phyloP scores from a whole-genome alignment of 1,284 basidiomycete species.

The Rhizoctonia solani region DNA sequence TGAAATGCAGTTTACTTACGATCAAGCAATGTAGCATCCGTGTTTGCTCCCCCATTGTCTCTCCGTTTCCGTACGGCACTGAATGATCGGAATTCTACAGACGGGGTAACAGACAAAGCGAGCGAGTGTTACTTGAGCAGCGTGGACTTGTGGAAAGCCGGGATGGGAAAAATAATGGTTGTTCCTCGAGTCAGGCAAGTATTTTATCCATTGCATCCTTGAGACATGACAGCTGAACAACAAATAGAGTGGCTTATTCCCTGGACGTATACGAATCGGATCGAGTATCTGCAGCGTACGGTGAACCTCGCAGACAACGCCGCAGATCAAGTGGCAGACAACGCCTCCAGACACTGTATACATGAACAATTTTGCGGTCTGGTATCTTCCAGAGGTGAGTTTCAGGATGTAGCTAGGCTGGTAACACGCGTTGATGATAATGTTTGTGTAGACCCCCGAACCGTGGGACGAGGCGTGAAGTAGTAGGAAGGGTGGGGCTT shows the following conservation, averaged over 20 bases:
- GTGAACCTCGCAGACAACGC: neutral
- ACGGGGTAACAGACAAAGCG: conserved; percentile 44
- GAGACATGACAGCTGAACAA: too few species aligned
- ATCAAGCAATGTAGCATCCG: conserved; percentile 46
- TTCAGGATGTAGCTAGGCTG: neutral
- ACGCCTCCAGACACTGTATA: conserved; percentile 3
- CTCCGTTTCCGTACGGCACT: conserved; percentile 39
- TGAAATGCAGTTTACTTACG: conserved; percentile 45
- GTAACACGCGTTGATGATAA: neutral
- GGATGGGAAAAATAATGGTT: conserved; percentile 45
- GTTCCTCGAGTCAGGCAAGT: conserved; percentile 43
- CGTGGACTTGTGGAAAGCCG: conserved; percentile 50
- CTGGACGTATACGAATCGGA: conserved; percentile 17
- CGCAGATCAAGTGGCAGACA: conserved; percentile 1
- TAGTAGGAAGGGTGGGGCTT: too few species aligned
- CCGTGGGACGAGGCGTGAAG: conserved; percentile 25
- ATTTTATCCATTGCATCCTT: too few species aligned
- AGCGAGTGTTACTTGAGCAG: conserved; percentile 47
- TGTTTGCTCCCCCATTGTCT: conserved; percentile 38
- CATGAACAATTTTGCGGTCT: conserved; percentile 10
- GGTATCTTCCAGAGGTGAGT: conserved; percentile 25
- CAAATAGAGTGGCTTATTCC: conserved; percentile 14
- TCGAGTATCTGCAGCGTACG: conserved; percentile 22
- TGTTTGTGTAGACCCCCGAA: neutral
- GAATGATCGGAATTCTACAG: conserved; percentile 38